A percentile compares a stretch with the other conserved stretches of the same genome.
Evolutionary conservation across 805 yeast species (phyloP).

Genomic region (Sugiyamaella americana): DNA sequence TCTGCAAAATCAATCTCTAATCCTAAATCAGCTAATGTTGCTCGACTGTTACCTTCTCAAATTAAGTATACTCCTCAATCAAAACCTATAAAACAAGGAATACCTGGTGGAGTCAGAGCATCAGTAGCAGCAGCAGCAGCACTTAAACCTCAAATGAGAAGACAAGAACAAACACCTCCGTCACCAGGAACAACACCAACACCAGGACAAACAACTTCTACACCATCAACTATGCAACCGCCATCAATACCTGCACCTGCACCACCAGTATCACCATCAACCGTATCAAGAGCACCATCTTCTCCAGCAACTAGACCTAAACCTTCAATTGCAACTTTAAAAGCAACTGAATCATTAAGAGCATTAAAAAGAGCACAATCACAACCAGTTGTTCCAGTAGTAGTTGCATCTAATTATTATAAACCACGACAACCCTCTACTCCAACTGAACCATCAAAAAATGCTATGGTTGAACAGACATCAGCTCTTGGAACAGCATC

Average conservation of each 20-base stretch:
- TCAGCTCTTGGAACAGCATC: neutral
- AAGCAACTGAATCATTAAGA: neutral
- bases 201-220: neutral
- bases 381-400: neutral
- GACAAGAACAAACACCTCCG: slow-evolving; percentile 12
- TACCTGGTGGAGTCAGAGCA: slow-evolving; percentile 8
- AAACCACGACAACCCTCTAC: neutral
- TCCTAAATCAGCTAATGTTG: neutral
- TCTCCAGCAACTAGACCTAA: neutral
- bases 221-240: neutral
- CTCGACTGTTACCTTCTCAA: neutral
- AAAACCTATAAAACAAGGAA: slow-evolving; percentile 6
- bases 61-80: slow-evolving; percentile 1
- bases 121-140: slow-evolving; percentile 25
- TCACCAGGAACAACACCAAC: slow-evolving; percentile 4
- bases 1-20: slow-evolving; percentile 7
- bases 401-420: neutral
- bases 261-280: neutral
- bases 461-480: neutral
- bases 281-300: neutral
- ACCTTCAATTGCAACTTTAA: neutral
- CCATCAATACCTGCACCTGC: too few species aligned
- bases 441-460: neutral
- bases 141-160: slow-evolving; percentile 12
- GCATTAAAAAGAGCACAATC: neutral